These are phyloP conservation scores for Fusarium proliferatum DNA, from an alignment of 2,329 filamentous ascomycete genomes.

Conservation along the genomic window DNA sequence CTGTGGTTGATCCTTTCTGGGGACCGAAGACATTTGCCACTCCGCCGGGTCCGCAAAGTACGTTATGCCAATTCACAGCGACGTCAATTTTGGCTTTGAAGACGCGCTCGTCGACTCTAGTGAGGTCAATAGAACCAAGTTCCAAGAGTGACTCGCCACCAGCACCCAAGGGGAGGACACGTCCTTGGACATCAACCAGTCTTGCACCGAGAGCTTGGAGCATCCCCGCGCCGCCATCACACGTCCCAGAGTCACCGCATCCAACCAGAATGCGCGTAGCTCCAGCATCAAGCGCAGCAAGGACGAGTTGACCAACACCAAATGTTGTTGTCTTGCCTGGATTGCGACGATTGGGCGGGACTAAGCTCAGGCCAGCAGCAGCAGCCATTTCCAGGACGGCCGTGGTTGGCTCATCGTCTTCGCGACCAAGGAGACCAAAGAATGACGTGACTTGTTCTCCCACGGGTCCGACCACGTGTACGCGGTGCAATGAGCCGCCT, in stretches of 20 bases:
- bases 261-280: conserved; percentile 60
- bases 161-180: conserved; percentile 50
- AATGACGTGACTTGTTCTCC: conserved; percentile 55
- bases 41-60: conserved; percentile 60
- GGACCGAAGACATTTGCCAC: conserved; percentile 63
- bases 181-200: conserved; percentile 53
- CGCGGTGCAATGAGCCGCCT: conserved; percentile 51
- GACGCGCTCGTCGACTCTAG: conserved; percentile 48
- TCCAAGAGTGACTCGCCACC: conserved; percentile 55
- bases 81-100: conserved; percentile 56
- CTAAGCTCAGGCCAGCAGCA: conserved; percentile 62
- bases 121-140: conserved; percentile 54
- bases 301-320: conserved; percentile 62
- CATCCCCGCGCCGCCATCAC: conserved; percentile 65
- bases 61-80: conserved; percentile 63
- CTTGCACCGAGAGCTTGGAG: conserved; percentile 62
- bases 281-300: conserved; percentile 58
- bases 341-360: conserved; percentile 57
- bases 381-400: conserved; percentile 65
- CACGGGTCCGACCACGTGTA: conserved; percentile 58
- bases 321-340: conserved; percentile 62
- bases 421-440: conserved; percentile 56
- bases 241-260: conserved; percentile 65
- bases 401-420: conserved; percentile 45
- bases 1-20: conserved; percentile 61